These are phyloP conservation scores for Tetrahymena thermophila DNA, from an alignment of 73 alveolate genomes.

Conservation along the genomic window DNA sequence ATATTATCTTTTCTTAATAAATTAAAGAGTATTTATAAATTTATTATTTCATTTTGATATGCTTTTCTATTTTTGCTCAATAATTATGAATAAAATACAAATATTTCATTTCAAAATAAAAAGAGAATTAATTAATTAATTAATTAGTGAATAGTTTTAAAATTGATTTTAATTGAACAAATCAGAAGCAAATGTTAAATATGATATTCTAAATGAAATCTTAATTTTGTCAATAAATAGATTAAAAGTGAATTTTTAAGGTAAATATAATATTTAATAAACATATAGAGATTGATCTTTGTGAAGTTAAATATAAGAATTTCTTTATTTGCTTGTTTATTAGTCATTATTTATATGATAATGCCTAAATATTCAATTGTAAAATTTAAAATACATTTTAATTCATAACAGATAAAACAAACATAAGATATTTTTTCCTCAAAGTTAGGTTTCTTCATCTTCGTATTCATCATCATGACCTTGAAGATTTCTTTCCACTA, in stretches of 20 bases:
- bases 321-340: neutral
- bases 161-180: no score
- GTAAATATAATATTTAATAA: neutral
- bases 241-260: neutral
- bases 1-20: no score
- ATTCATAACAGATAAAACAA: neutral
- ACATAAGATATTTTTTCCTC: neutral
- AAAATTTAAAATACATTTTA: neutral
- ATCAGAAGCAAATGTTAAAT: no score
- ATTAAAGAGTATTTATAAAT: no score
- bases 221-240: no score
- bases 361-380: neutral
- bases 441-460: neutral
- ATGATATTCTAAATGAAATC: neutral
- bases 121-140: no score
- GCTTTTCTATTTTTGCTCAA: no score
- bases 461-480: neutral
- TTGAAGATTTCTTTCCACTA: slow-evolving; percentile 1
- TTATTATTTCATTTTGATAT: no score
- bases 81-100: no score
- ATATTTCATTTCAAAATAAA: no score
- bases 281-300: neutral
- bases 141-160: no score
- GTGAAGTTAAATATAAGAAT: neutral
- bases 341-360: no score